phyloP scores from a whole-genome alignment of 495 filamentous ascomycete species.

The Venustampulla echinocandica region DNA sequence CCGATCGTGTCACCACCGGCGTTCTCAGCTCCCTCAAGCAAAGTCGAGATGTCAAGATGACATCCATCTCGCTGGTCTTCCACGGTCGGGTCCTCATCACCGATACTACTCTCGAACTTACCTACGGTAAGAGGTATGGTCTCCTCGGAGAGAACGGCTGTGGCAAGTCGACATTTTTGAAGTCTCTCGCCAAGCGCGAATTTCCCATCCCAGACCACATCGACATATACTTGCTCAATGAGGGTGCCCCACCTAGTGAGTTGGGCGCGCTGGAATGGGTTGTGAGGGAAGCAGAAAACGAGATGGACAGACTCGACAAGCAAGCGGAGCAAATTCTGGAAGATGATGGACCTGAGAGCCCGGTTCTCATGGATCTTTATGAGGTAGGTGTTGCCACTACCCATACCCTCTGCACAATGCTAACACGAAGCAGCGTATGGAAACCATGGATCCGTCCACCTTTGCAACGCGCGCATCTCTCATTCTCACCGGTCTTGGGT shows the following conservation, averaged over 20 bases:
- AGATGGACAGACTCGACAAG: constrained; percentile 82
- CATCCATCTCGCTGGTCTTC: constrained; percentile 87
- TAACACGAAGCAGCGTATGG: constrained; percentile 68
- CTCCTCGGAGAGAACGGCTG: constrained; percentile 97
- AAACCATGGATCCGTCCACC: constrained; percentile 99
- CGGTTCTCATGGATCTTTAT: constrained; percentile 89
- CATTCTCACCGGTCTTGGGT: constrained; percentile 97
- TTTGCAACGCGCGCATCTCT: constrained; percentile 93
- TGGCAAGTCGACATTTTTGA: constrained; percentile 93
- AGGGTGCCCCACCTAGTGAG: constrained; percentile 86
- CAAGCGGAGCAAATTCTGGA: constrained; percentile 86
- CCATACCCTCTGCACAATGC: constrained; percentile 1
- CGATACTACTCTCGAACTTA: constrained; percentile 88
- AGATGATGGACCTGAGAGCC: constrained; percentile 81
- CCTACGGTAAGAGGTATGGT: constrained; percentile 87
- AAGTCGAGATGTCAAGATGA: constrained; percentile 93
- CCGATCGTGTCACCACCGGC: constrained; percentile 96
- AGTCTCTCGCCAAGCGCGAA: constrained; percentile 87
- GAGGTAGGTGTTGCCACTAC: constrained; percentile 54
- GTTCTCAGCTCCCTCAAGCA: constrained; percentile 77
- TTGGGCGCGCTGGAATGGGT: constrained; percentile 95
- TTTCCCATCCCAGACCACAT: constrained; percentile 93
- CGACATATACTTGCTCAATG: constrained; percentile 97
- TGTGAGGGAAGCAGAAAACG: constrained; percentile 87
- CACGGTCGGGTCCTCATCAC: constrained; percentile 93